Conservation (phyloP, 345 rosid species). For the Passiflora organensis region DNA sequence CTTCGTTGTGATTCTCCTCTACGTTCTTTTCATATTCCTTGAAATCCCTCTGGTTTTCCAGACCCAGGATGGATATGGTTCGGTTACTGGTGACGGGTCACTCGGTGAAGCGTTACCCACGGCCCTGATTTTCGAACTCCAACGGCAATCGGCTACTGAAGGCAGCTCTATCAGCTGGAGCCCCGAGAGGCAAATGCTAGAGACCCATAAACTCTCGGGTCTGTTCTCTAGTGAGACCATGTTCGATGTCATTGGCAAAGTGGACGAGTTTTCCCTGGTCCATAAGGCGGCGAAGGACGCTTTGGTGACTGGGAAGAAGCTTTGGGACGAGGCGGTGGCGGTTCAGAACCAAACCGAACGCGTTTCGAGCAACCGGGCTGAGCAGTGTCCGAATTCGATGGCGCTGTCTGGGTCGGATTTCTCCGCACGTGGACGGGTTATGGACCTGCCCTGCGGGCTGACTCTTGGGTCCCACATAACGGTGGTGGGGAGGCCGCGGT, state of each 20-base stretch:
- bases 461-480: constrained; percentile 82
- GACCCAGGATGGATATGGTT: constrained; percentile 27
- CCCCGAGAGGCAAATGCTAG: constrained; percentile 18
- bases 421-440: constrained; percentile 24
- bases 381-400: constrained; percentile 57
- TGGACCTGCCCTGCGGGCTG: constrained; percentile 83
- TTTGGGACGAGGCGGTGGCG: constrained; percentile 64
- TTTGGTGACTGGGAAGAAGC: constrained; percentile 59
- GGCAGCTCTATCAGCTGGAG: neutral
- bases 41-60: constrained; percentile 43
- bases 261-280: constrained; percentile 34
- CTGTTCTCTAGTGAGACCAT: constrained; percentile 19
- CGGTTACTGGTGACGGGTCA: too few relatives aligned
- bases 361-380: constrained; percentile 21
- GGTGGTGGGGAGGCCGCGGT: constrained; percentile 67
- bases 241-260: constrained; percentile 9
- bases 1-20: constrained; percentile 34
- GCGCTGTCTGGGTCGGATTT: constrained; percentile 60
- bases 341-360: constrained; percentile 43
- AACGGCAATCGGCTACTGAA: neutral
- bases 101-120: constrained; percentile 28
- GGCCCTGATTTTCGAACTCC: constrained; percentile 15
- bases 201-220: constrained; percentile 8
- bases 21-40: constrained; percentile 40
- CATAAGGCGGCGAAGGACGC: constrained; percentile 69